These are phyloP conservation scores for Pyracantha coccinea DNA, from an alignment of 331 rosid genomes.

Conservation along the genomic window DNA sequence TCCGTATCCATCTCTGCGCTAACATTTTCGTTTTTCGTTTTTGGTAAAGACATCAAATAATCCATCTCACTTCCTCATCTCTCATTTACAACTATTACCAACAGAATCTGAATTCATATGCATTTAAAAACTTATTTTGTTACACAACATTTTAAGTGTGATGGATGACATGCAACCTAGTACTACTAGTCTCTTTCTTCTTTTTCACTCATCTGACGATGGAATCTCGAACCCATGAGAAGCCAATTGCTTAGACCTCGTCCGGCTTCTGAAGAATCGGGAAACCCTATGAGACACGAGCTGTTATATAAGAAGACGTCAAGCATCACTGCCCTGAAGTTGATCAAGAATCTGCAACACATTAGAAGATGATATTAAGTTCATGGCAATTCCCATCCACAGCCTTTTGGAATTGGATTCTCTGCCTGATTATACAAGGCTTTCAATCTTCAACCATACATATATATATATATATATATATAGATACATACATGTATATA, in stretches of 20 bases:
- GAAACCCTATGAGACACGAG: neutral
- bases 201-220: neutral
- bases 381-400: neutral
- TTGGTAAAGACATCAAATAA: neutral
- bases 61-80: too few species aligned
- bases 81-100: too few species aligned
- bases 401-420: neutral
- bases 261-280: neutral
- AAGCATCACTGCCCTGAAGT: neutral
- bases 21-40: neutral
- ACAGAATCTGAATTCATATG: too few species aligned
- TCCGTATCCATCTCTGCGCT: neutral
- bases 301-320: neutral
- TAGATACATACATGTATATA: too few species aligned
- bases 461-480: too few species aligned
- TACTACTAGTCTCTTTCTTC: neutral
- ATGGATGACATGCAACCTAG: too few species aligned
- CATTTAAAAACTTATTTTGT: too few species aligned
- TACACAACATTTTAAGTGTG: too few species aligned
- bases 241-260: neutral
- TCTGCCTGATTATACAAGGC: too few species aligned
- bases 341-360: slow-evolving; percentile 43
- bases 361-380: neutral
- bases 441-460: too few species aligned
- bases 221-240: neutral